Conservation (phyloP, 2,329 filamentous ascomycete genomes). For the Thelonectria blattea region DNA sequence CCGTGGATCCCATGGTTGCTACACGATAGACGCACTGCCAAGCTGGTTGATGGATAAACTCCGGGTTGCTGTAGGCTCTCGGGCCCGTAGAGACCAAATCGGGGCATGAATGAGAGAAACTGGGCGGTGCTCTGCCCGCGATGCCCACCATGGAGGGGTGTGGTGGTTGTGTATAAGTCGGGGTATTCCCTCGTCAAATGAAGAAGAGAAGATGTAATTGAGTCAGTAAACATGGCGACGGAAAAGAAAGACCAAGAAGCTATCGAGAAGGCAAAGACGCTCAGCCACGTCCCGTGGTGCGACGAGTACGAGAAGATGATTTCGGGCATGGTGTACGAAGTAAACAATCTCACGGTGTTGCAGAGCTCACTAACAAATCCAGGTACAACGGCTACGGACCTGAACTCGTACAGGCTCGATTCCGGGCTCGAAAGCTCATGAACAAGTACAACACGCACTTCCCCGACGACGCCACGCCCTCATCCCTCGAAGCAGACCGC, state of each 20-base stretch:
- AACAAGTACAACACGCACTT: conserved; percentile 65
- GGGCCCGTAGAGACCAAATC: not conserved
- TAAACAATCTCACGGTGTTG: not conserved
- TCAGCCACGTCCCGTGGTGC: conserved; percentile 30
- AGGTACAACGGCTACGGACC: conserved; percentile 59
- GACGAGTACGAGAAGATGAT: conserved; percentile 38
- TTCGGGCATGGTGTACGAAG: conserved; percentile 36
- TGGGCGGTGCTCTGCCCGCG: not conserved
- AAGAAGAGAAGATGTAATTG: not conserved
- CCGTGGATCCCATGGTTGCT: not conserved
- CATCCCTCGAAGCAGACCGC: conserved; percentile 47
- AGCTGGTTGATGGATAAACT: not conserved
- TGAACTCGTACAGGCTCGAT: conserved; percentile 56
- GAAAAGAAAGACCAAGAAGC: conserved; percentile 28
- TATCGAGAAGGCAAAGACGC: conserved; percentile 31
- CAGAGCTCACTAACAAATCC: not conserved
- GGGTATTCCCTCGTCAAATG: not conserved
- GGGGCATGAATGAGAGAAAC: not conserved
- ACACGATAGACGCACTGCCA: not conserved
- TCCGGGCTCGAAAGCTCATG: conserved; percentile 60
- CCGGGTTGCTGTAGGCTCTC: not conserved
- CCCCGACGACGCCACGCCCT: conserved; percentile 52
- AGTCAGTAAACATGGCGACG: conserved; percentile 27
- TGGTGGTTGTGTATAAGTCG: not conserved
- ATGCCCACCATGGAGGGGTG: not conserved